These are phyloP conservation scores for Dispira parvispora DNA, from an alignment of 192 early-diverging fungal species.

Conservation along the genomic window DNA sequence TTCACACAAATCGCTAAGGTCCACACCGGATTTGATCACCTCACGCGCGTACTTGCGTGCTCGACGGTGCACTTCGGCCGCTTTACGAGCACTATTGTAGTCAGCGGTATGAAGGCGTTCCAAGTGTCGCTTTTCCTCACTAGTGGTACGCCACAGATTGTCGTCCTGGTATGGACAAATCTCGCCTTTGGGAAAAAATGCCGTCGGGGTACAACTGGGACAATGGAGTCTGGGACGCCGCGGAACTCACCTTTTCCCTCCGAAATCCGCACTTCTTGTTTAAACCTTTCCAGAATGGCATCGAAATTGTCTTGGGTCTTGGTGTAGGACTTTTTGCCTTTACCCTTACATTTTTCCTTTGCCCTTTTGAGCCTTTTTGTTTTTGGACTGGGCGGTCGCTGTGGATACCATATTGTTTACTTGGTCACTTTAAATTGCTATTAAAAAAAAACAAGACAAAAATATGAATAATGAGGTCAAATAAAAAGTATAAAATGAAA, in stretches of 20 bases:
- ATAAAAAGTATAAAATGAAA: too few species aligned
- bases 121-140: slow-evolving; percentile 77
- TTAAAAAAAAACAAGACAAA: too few species aligned
- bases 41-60: slow-evolving; percentile 69
- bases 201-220: slow-evolving; percentile 61
- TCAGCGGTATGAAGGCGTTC: slow-evolving; percentile 57
- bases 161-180: slow-evolving; percentile 73
- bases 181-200: slow-evolving; percentile 70
- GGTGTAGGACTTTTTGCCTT: not conserved
- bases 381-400: too few species aligned
- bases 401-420: too few species aligned
- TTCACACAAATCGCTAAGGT: slow-evolving; percentile 82
- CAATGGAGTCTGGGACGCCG: slow-evolving; percentile 30
- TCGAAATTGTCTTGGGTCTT: not conserved
- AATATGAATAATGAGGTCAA: too few species aligned
- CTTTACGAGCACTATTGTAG: slow-evolving; percentile 66
- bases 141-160: slow-evolving; percentile 74
- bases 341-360: not conserved
- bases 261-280: not conserved
- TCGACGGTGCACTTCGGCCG: slow-evolving; percentile 89
- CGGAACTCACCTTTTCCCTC: not conserved
- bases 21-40: slow-evolving; percentile 85
- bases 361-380: not conserved
- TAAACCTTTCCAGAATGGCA: too few species aligned
- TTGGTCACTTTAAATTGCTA: too few species aligned